Evolutionary conservation across 805 yeast genomes (phyloP), one percentile per base, ranked within the genome.

Genomic region (Monosporozyma unispora): DNA sequence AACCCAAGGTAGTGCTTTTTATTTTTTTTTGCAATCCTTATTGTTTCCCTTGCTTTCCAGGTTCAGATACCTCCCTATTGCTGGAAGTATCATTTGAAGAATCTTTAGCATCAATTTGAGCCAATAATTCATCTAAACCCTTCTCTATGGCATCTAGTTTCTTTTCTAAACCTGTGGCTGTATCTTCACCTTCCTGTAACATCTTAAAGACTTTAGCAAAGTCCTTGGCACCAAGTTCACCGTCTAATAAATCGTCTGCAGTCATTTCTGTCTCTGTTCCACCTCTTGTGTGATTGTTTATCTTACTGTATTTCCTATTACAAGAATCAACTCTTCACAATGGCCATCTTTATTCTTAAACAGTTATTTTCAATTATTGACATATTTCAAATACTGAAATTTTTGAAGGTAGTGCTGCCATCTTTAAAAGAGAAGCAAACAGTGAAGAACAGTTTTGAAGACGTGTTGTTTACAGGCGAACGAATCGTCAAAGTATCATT

Each of bases 131-230:
- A 25, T 54, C 77, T 1, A 80, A 77, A 46, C 78, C 82, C 50
- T 72, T 57, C 43, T 80, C 62, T 11, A 84, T 71, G 4, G 67
- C 61, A 49, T 81, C 87, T 73, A 85, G 76, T 60, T 79, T 80
- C 38, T 75, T 75, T 58, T 85, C 91, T 45, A 85, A 37, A 27
- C 31, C 16, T 8, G 35, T 47, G 27, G 55, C 55, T 1, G 87
- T 82, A 51, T 68, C 62, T 61, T 85, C 93, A 1, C 88, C 93
- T 50, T 82, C 84, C 48, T 74, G 74, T 43, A 85, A 65, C 57
- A 81, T 76, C 56, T 77, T 72, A 61, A 79, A 79, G 0, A 87
- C 76, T 14, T 79, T 80, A 6, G 79, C 78, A 33, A 54, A 46
- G 25, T 45, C 33, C 48, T 84, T 78, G 5, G 91, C 97, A 66